phyloP scores from a whole-genome alignment of 2,329 filamentous ascomycete genomes.

The Neodidymelliopsis sp. region DNA sequence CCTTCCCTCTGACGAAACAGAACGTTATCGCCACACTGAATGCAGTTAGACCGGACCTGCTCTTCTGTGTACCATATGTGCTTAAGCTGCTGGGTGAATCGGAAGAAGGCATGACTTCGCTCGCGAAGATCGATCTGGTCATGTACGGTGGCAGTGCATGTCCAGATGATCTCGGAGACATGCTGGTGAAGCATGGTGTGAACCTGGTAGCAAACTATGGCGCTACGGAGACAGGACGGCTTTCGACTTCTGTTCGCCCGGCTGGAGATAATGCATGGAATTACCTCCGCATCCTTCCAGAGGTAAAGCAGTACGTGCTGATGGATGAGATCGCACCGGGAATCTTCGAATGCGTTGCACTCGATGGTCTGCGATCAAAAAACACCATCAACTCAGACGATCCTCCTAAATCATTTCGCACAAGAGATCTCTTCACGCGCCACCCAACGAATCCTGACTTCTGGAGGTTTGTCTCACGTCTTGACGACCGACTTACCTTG shows the following conservation, averaged over 20 bases:
- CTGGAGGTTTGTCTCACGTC: constrained; percentile 58
- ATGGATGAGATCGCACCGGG: constrained; percentile 48
- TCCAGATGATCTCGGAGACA: constrained; percentile 66
- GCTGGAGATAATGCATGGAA: constrained; percentile 66
- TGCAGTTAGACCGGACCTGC: constrained; percentile 56
- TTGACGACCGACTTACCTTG: constrained; percentile 58
- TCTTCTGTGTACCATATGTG: constrained; percentile 70
- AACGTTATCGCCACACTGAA: constrained; percentile 25
- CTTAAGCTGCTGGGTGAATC: constrained; percentile 69
- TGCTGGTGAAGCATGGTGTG: constrained; percentile 61
- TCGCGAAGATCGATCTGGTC: constrained; percentile 60
- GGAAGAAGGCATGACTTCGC: constrained; percentile 59
- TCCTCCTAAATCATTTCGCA: constrained; percentile 55
- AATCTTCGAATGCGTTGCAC: constrained; percentile 53
- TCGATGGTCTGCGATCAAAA: constrained; percentile 49
- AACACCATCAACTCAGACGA: constrained; percentile 54
- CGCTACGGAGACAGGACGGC: constrained; percentile 67
- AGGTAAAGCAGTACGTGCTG: constrained; percentile 53
- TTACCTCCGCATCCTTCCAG: constrained; percentile 59
- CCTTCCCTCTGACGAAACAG: constrained; percentile 29
- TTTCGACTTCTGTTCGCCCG: constrained; percentile 67
- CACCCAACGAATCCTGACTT: constrained; percentile 54
- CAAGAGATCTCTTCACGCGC: constrained; percentile 58
- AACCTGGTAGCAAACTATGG: constrained; percentile 66
- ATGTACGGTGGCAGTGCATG: constrained; percentile 66